A percentile compares a stretch with the other conserved stretches of the same genome.
Conservation (phyloP, 352 stramenopile species). For the Phytophthora aleatoria region DNA sequence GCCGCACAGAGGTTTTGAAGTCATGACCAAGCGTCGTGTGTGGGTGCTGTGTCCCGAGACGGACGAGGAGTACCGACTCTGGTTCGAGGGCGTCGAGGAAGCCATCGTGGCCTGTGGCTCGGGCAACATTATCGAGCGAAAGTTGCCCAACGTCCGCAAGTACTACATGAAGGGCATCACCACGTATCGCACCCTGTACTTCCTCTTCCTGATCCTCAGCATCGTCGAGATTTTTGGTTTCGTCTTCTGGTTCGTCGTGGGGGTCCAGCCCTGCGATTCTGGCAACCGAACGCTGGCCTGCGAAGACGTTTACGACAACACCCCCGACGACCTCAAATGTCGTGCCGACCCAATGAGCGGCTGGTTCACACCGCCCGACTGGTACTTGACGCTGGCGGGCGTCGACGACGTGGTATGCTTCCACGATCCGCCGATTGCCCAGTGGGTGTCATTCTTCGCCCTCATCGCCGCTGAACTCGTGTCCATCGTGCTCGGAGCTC, state of each 20-base stretch:
- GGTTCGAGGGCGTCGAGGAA: constrained; percentile 81
- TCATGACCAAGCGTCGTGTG: constrained; percentile 81
- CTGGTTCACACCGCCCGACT: constrained; percentile 67
- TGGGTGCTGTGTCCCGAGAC: constrained; percentile 88
- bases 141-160: constrained; percentile 88
- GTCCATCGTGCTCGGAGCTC: constrained; percentile 64
- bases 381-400: constrained; percentile 76
- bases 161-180: constrained; percentile 89
- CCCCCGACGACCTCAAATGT: constrained; percentile 65
- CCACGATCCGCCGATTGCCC: constrained; percentile 68
- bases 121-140: constrained; percentile 87
- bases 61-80: constrained; percentile 85
- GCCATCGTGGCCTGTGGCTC: constrained; percentile 75
- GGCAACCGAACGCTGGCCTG: constrained; percentile 51
- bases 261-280: constrained; percentile 75
- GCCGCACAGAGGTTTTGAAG: constrained; percentile 79
- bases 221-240: constrained; percentile 74
- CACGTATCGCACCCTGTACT: constrained; percentile 80
- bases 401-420: constrained; percentile 83
- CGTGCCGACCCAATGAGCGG: constrained; percentile 59
- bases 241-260: constrained; percentile 84
- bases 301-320: constrained; percentile 63
- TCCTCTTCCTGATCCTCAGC: constrained; percentile 74
- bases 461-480: constrained; percentile 70
- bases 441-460: constrained; percentile 86